Conservation (phyloP, 2,329 filamentous ascomycete genomes). For the Juglanconis oblonga region DNA sequence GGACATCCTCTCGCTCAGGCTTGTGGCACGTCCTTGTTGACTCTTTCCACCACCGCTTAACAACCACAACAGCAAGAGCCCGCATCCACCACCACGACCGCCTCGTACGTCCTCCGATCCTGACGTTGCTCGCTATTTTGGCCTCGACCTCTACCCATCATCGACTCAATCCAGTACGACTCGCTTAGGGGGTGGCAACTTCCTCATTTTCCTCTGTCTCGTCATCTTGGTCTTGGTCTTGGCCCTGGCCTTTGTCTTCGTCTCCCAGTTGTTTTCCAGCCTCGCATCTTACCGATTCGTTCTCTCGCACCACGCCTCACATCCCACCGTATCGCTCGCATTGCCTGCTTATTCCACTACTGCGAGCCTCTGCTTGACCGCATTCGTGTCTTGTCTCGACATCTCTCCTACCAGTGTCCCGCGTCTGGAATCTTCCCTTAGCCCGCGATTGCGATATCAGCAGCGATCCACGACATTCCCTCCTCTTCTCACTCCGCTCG, state of each 20-base stretch:
- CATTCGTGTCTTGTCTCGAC: constrained; percentile 11
- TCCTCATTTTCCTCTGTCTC: constrained; percentile 17
- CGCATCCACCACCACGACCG: constrained; percentile 17
- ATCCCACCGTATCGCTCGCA: constrained; percentile 4
- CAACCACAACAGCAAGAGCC: neutral
- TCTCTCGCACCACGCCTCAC: neutral
- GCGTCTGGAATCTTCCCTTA: constrained; percentile 6
- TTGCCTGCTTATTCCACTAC: constrained; percentile 2
- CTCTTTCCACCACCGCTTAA: neutral
- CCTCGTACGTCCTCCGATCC: neutral
- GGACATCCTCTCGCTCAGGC: neutral
- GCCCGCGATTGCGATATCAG: neutral
- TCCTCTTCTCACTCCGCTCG: constrained; percentile 10
- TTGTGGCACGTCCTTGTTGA: constrained; percentile 9
- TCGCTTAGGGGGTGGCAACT: constrained; percentile 12
- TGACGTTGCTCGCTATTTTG: neutral
- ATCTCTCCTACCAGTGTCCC: constrained; percentile 12
- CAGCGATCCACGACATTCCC: constrained; percentile 6
- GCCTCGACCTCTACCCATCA: constrained; percentile 21
- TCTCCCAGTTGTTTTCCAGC: constrained; percentile 18
- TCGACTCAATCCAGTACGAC: constrained; percentile 17
- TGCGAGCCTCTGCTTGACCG: constrained; percentile 11
- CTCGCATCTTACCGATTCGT: constrained; percentile 4
- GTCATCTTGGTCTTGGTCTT: constrained; percentile 17
- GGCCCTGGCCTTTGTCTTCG: constrained; percentile 18